These are phyloP conservation scores for Dothideomycetidae sp. DNA, from an alignment of 2,329 filamentous ascomycete species.

Conservation along the genomic window DNA sequence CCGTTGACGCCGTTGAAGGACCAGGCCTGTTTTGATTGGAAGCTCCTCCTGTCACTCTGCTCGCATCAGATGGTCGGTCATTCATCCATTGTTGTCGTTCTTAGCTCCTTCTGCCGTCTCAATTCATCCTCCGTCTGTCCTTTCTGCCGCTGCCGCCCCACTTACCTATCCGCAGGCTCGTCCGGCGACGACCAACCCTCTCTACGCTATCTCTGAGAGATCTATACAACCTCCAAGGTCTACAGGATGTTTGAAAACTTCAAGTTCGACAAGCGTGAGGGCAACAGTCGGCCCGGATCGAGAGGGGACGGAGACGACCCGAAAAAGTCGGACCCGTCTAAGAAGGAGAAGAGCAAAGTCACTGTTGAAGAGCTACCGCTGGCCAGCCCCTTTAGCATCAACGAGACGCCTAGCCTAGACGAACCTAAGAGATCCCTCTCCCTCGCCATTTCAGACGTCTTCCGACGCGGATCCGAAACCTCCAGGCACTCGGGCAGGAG, in stretches of 20 bases:
- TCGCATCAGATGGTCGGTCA: constrained; percentile 1
- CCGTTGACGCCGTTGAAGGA: constrained; percentile 6
- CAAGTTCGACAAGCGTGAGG: constrained; percentile 5
- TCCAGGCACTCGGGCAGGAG: constrained; percentile 2
- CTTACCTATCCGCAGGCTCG: no score
- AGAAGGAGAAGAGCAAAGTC: constrained; percentile 1
- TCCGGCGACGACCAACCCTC: no score
- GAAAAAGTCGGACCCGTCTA: background rate
- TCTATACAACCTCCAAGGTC: no score
- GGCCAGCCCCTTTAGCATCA: constrained; percentile 6
- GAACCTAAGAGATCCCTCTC: constrained; percentile 7
- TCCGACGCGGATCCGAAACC: constrained; percentile 4
- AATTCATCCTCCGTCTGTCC: no score
- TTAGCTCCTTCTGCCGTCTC: constrained; percentile 1
- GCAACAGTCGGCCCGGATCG: background rate
- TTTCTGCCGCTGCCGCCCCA: no score
- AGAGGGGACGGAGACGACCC: constrained; percentile 3
- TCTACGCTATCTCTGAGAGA: no score
- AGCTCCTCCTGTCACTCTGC: background rate
- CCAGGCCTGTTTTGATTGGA: constrained; percentile 7
- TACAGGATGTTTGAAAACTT: constrained; percentile 8
- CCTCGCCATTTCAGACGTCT: constrained; percentile 4
- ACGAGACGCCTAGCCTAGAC: constrained; percentile 5
- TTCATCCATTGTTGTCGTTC: constrained; percentile 1
- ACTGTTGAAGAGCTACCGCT: constrained; percentile 1